phyloP scores from a whole-genome alignment of 1,139 yeast species.

The Blastobotrys persicus region DNA sequence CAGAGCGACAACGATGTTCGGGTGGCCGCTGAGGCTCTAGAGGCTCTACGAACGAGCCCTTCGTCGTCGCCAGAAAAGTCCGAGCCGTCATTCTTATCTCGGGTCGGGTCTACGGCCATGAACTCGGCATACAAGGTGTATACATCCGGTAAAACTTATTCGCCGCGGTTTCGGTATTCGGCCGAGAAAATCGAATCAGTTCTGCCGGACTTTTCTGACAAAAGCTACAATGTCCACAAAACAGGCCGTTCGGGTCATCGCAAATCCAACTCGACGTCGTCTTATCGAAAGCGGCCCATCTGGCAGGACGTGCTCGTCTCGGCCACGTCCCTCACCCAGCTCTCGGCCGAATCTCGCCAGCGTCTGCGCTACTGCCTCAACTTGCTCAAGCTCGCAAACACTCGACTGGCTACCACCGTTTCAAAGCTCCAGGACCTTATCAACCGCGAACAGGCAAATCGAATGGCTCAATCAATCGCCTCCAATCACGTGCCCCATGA shows the following conservation, averaged over 20 bases:
- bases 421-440: constrained; percentile 54
- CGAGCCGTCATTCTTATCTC: constrained; percentile 19
- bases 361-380: constrained; percentile 72
- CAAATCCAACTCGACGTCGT: neutral
- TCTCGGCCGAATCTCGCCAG: constrained; percentile 65
- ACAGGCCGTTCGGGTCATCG: neutral
- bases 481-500: constrained; percentile 28
- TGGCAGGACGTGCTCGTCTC: constrained; percentile 42
- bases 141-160: constrained; percentile 54
- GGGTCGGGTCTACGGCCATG: constrained; percentile 33
- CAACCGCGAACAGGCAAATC: constrained; percentile 41
- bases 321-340: constrained; percentile 45
- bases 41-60: constrained; percentile 16
- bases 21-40: constrained; percentile 19
- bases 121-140: constrained; percentile 59
- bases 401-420: constrained; percentile 65
- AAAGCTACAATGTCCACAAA: constrained; percentile 4
- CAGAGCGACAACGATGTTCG: constrained; percentile 14
- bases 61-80: constrained; percentile 12
- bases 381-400: constrained; percentile 71
- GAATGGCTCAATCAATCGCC: constrained; percentile 30
- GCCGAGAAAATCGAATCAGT: constrained; percentile 66
- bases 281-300: constrained; percentile 24
- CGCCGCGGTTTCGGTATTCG: constrained; percentile 60
- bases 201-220: constrained; percentile 6